phyloP scores from a whole-genome alignment of 805 yeast species.

The Maudiozyma barnettii region DNA sequence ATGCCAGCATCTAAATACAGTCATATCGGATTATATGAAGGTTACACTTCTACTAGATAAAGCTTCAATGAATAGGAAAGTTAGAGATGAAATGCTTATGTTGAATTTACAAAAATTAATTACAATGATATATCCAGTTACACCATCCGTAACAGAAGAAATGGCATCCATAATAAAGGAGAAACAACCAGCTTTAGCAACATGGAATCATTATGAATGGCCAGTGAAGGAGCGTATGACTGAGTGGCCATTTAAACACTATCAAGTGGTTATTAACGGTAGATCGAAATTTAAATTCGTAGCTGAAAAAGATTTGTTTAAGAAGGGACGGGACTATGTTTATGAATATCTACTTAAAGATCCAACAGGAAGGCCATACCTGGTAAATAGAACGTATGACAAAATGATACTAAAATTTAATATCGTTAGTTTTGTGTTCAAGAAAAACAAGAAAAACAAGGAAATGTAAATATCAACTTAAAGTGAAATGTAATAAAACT shows the following conservation, averaged over 20 bases:
- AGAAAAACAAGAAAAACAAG: conserved; percentile 4
- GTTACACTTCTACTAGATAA: conserved; percentile 44
- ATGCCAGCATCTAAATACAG: conserved; percentile 65
- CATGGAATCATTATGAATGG: conserved; percentile 41
- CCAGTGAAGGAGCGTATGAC: conserved; percentile 40
- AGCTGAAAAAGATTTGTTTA: conserved; percentile 31
- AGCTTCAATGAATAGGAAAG: conserved; percentile 31
- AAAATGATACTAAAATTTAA: conserved; percentile 48
- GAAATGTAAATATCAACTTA: background rate
- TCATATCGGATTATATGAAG: conserved; percentile 86
- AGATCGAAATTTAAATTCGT: conserved; percentile 44
- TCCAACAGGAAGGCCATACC: conserved; percentile 34
- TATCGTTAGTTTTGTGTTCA: conserved; percentile 36
- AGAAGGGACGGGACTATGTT: conserved; percentile 30
- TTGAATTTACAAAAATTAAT: conserved; percentile 46
- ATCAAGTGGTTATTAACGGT: conserved; percentile 66
- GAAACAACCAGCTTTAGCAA: conserved; percentile 9
- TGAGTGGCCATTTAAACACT: conserved; percentile 34
- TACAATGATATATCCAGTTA: conserved; percentile 64
- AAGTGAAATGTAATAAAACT: background rate
- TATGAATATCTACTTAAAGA: conserved; percentile 29
- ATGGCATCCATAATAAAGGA: conserved; percentile 47
- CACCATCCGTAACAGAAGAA: conserved; percentile 79
- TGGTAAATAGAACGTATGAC: conserved; percentile 34
- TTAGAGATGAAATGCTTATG: conserved; percentile 35